phyloP scores from a whole-genome alignment of 345 rosid genomes.

The Brassica napus region Da-Ae NC_063444.1:3228501-3229000 shows the following conservation, averaged over 20 bases:
- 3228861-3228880: constrained; percentile 44
- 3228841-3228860: constrained; percentile 52
- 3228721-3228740: constrained; percentile 57
- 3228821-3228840: constrained; percentile 76
- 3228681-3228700: constrained; percentile 54
- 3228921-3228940: constrained; percentile 46
- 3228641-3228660: constrained; percentile 82
- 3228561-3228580: constrained; percentile 89
- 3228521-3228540: constrained; percentile 90
- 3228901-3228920: constrained; percentile 34
- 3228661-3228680: constrained; percentile 86
- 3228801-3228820: constrained; percentile 48
- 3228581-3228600: constrained; percentile 74
- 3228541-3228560: constrained; percentile 98
- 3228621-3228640: constrained; percentile 92
- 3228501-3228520: constrained; percentile 98
- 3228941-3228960: constrained; percentile 58
- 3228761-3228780: constrained; percentile 73
- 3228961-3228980: constrained; percentile 50
- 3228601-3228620: constrained; percentile 77
- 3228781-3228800: constrained; percentile 67
- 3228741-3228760: constrained; percentile 59
- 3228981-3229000: constrained; percentile 50
- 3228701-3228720: constrained; percentile 54
- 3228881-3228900: constrained; percentile 50